These are phyloP conservation scores for Marasmius fiardii DNA, from an alignment of 1,284 basidiomycete species.

Conservation along the genomic window DNA sequence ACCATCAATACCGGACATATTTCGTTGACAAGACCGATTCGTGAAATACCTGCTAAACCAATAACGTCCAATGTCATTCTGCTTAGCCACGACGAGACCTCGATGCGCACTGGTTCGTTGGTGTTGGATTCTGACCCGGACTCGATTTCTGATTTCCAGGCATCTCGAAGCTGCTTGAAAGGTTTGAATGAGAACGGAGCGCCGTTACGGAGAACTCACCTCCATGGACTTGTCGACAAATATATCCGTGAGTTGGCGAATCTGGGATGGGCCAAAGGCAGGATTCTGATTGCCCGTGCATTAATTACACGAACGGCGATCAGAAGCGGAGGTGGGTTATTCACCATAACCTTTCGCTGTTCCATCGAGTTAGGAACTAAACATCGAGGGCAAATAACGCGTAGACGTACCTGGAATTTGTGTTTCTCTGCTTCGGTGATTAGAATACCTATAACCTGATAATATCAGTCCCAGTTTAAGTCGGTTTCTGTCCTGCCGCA, in stretches of 20 bases:
- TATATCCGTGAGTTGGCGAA: constrained; percentile 11
- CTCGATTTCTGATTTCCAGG: constrained; percentile 33
- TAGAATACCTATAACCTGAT: constrained; percentile 2
- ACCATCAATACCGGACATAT: not conserved
- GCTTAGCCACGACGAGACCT: constrained; percentile 54
- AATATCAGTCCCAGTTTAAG: not conserved
- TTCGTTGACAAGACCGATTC: too few species aligned
- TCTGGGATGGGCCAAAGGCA: constrained; percentile 11
- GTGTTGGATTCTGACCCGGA: constrained; percentile 15
- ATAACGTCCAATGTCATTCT: constrained; percentile 66
- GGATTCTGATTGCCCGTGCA: constrained; percentile 8
- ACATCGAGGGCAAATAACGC: not conserved
- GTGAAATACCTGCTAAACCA: constrained; percentile 50
- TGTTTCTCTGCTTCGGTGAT: constrained; percentile 12
- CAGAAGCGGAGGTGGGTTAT: not conserved
- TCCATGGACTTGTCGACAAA: constrained; percentile 13
- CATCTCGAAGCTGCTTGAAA: constrained; percentile 42
- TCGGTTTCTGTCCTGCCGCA: not conserved
- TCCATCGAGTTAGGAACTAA: not conserved
- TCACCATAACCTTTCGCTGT: constrained; percentile 14
- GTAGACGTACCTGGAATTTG: constrained; percentile 9
- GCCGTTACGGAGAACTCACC: not conserved
- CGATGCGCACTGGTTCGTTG: constrained; percentile 29
- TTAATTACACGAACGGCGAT: not conserved
- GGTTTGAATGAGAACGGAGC: not conserved